Base-by-base conservation (phyloP, 2,329 filamentous ascomycete species). In the Pyrenochaeta sp. region DNA sequence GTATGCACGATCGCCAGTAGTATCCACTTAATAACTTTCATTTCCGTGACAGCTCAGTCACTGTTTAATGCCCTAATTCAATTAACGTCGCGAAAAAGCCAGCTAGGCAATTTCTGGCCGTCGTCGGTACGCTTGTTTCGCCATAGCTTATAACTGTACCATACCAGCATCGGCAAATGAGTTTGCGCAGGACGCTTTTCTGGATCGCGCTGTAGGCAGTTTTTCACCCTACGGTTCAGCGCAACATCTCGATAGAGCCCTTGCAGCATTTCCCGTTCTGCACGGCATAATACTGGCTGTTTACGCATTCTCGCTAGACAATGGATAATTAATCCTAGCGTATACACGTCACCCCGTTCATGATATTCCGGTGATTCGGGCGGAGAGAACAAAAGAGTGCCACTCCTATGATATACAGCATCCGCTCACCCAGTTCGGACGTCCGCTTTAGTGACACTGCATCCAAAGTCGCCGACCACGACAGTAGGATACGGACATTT, bases 401-500 rank as follows among this genome's bases (percentile, higher is more conserved):
- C 47, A 4, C 47, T 27, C 9, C 32, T 45, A 13, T 43, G 13
- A 24, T 40, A 7, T 25, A n/a, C 44, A n/a, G 47, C 6, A 40
- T 2, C 5, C 34, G 13, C 5, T 13, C 49, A 24, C 24, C 30
- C 32, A 24, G 15, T 22, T 36, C 22, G 12, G 3, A 48, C 46
- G 30, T 61, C 48, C 1, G 22, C 5, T 1, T 5, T 5, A 3
- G 45, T 19, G 3, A 59, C 44, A 12, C 50, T 49, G 30, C 54
- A 59, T 6, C 65, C 64, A 30, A 68, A 62, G 24, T 68, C 62
- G 1, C 54, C 62, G 2, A 68, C 51, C 28, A 68, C 52, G 9
- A 52, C 22, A 0, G 48, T 56, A 5, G 59, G 63, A 19, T 61
- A 59, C 10, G 30, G 19, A 2, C 4, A n/a, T 5, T 50, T 8